These are phyloP conservation scores for Nigrospora oryzae DNA, from an alignment of 2,329 filamentous ascomycete species.

Conservation along the genomic window DNA sequence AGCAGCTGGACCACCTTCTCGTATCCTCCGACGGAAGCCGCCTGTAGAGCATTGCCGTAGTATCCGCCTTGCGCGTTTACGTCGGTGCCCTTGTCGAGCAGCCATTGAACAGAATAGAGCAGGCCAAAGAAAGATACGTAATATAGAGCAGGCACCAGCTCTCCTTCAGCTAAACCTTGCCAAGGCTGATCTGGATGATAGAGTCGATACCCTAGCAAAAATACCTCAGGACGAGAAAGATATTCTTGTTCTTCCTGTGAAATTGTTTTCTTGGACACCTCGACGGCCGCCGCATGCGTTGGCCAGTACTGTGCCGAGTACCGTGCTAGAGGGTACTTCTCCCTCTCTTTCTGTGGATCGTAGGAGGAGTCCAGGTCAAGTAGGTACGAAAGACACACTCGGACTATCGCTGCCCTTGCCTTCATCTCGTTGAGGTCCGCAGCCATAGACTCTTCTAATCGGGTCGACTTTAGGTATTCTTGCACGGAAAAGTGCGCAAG, in stretches of 20 bases:
- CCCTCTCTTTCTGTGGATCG: not conserved
- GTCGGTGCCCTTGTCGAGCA: constrained; percentile 15
- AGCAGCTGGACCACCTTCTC: constrained; percentile 4
- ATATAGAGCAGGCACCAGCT: constrained; percentile 7
- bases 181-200: not conserved
- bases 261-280: constrained; percentile 3
- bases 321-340: constrained; percentile 8
- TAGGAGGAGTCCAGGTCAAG: constrained; percentile 5
- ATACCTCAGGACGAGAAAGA: not conserved
- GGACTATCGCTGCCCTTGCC: constrained; percentile 9
- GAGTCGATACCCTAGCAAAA: constrained; percentile 1
- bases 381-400: constrained; percentile 15
- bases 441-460: constrained; percentile 5
- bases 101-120: constrained; percentile 4
- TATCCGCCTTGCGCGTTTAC: constrained; percentile 2
- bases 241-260: not conserved
- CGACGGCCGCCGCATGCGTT: constrained; percentile 5
- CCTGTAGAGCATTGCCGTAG: constrained; percentile 8
- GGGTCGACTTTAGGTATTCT: constrained; percentile 17
- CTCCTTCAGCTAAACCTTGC: not conserved
- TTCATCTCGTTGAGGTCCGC: constrained; percentile 2
- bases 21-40: constrained; percentile 6
- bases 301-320: constrained; percentile 15
- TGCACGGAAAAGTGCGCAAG: constrained; percentile 22
- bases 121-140: constrained; percentile 9